A percentile compares a stretch with the other conserved stretches of the same genome.
phyloP scores from a whole-genome alignment of 1,139 yeast genomes.

The Pichia sp. region DNA sequence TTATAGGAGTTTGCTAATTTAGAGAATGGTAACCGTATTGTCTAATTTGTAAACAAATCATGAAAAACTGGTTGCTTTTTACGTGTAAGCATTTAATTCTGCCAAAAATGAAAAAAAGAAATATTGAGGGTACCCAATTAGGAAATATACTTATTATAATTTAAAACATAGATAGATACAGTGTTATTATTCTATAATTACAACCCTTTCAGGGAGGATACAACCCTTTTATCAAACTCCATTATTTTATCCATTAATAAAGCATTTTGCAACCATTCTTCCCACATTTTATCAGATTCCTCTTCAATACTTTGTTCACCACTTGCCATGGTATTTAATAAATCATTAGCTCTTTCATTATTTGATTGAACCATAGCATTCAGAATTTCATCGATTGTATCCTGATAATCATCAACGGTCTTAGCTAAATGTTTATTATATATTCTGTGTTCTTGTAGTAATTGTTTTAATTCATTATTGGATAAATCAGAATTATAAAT shows the following conservation, averaged over 20 bases:
- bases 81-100: too few species aligned
- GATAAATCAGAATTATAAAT: constrained; percentile 3
- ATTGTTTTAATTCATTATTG: constrained; percentile 6
- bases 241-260: constrained; percentile 1
- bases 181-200: background rate
- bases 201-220: constrained; percentile 1
- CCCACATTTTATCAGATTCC: constrained; percentile 10
- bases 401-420: constrained; percentile 23
- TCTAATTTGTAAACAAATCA: too few species aligned
- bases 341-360: background rate
- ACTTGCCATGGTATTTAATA: background rate
- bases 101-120: too few species aligned
- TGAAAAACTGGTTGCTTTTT: too few species aligned
- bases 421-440: constrained; percentile 22
- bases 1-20: too few species aligned
- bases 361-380: constrained; percentile 16
- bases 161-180: background rate
- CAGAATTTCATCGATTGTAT: constrained; percentile 17
- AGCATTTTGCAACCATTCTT: constrained; percentile 5
- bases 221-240: constrained; percentile 1
- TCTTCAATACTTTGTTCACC: constrained; percentile 3
- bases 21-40: too few species aligned
- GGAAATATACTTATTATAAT: background rate
- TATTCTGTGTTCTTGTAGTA: constrained; percentile 17
- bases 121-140: too few species aligned